Evolutionary conservation across 225 moss, liverwort and hornwort species (phyloP).

Genomic region (Physcomitrellopsis africana): DNA sequence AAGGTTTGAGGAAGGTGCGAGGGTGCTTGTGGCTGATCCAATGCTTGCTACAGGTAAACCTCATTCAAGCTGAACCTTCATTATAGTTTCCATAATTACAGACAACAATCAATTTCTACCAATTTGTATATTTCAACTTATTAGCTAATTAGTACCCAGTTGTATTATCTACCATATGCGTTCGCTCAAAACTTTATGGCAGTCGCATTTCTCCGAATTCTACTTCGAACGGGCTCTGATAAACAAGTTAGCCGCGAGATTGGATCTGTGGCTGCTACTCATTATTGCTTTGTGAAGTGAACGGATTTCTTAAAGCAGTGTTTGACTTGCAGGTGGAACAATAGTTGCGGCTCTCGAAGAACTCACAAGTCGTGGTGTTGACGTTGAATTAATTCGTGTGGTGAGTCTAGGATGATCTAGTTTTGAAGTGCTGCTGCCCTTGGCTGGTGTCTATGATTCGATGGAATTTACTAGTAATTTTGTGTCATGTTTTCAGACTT

Average conservation of each 20-base stretch:
- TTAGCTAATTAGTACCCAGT: not conserved
- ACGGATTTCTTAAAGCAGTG: not conserved
- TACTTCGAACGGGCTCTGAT: not conserved
- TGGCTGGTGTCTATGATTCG: not conserved
- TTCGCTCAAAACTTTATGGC: not conserved
- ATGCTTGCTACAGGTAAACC: conserved; percentile 92
- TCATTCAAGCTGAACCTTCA: not conserved
- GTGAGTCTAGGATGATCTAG: conserved; percentile 41
- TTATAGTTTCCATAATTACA: not conserved
- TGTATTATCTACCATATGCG: not conserved
- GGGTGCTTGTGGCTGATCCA: conserved; percentile 87
- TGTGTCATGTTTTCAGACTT: not conserved
- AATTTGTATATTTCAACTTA: not conserved
- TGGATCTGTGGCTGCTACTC: conserved; percentile 12
- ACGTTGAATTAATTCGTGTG: conserved; percentile 84
- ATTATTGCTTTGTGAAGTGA: not conserved
- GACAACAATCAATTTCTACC: not conserved
- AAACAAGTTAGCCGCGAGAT: not conserved
- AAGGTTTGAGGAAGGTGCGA: conserved; percentile 68
- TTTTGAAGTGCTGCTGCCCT: conserved; percentile 2
- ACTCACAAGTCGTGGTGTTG: conserved; percentile 73
- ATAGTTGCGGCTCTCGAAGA: conserved; percentile 94
- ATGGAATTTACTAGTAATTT: not conserved
- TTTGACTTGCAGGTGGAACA: conserved; percentile 68
- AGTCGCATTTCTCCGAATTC: not conserved